Percentiles rank a stretch among this genome's conserved stretches.
phyloP scores from a whole-genome alignment of 2,329 filamentous ascomycete species.

The Diaporthe aspalathi region DNA sequence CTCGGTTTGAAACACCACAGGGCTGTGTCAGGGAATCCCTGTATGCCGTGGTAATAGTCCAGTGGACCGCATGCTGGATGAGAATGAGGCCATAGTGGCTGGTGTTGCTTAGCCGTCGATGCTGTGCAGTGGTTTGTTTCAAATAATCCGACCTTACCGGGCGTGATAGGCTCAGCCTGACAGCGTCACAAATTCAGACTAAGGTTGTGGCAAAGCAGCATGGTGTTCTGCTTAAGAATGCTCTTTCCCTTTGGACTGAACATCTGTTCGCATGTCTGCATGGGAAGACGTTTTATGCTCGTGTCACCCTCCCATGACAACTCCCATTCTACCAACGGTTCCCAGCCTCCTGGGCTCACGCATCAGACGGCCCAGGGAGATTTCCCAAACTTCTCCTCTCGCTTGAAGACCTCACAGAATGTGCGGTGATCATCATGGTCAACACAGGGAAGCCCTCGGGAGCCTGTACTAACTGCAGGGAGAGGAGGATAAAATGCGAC shows the following conservation, averaged over 20 bases:
- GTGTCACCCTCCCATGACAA: neutral
- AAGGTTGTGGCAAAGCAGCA: conserved; percentile 15
- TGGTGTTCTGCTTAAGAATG: conserved; percentile 9
- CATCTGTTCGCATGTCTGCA: neutral
- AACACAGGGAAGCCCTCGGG: conserved; percentile 35
- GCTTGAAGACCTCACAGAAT: neutral
- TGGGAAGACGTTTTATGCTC: neutral
- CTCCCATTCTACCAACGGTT: neutral
- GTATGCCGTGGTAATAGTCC: neutral
- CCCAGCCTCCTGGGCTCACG: neutral
- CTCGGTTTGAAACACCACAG: conserved; percentile 19
- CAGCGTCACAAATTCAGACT: conserved; percentile 23
- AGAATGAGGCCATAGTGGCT: conserved; percentile 25
- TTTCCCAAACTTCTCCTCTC: neutral
- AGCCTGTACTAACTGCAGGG: conserved; percentile 36
- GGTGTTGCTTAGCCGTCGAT: conserved; percentile 15
- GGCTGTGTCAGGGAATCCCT: conserved; percentile 9
- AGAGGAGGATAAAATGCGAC: conserved; percentile 37
- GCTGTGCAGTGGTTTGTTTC: conserved; percentile 32
- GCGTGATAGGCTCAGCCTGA: conserved; percentile 25
- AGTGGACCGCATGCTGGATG: conserved; percentile 1
- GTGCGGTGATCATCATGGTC: conserved; percentile 26
- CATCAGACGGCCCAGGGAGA: neutral
- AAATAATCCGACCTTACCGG: conserved; percentile 12
- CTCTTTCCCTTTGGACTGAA: conserved; percentile 2